Conservation (phyloP, 805 yeast genomes). For the Groenewaldozyma salmanticensis region DNA sequence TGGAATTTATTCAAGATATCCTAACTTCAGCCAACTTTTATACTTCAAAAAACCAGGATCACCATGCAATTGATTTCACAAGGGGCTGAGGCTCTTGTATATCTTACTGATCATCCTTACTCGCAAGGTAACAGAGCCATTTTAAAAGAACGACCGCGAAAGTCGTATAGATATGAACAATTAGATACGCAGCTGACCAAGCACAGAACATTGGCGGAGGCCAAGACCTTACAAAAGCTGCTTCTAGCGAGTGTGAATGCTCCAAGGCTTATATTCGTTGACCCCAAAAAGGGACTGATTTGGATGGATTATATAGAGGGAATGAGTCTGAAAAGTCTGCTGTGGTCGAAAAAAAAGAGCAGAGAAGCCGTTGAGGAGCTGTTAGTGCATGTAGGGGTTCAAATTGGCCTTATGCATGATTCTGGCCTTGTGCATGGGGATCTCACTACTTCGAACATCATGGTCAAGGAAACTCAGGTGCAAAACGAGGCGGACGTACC, state of each 20-base stretch:
- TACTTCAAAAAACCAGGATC: no score
- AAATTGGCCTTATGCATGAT: slow-evolving; percentile 62
- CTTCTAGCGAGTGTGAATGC: slow-evolving; percentile 39
- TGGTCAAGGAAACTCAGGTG: slow-evolving; percentile 31
- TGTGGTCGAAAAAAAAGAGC: slow-evolving; percentile 25
- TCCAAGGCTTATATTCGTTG: slow-evolving; percentile 70
- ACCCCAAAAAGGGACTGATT: slow-evolving; percentile 65
- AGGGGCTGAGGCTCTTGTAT: slow-evolving; percentile 87
- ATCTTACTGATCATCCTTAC: slow-evolving; percentile 63
- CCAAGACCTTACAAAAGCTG: slow-evolving; percentile 59
- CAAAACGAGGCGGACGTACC: slow-evolving; percentile 34
- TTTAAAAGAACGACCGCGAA: slow-evolving; percentile 79
- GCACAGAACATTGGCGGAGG: slow-evolving; percentile 76
- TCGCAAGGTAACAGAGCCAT: slow-evolving; percentile 37
- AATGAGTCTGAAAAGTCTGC: slow-evolving; percentile 24
- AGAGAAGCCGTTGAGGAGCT: slow-evolving; percentile 13
- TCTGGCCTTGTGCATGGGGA: slow-evolving; percentile 88
- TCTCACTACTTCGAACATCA: slow-evolving; percentile 79
- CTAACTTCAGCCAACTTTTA: no score
- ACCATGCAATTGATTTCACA: slow-evolving; percentile 57
- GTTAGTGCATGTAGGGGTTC: slow-evolving; percentile 45
- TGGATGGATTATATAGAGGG: slow-evolving; percentile 82
- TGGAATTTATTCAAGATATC: no score
- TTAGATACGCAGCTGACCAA: slow-evolving; percentile 70
- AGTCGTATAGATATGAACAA: slow-evolving; percentile 80